Conservation (phyloP, 768 basidiomycete species). For the Phlebiopsis gigantea region DNA sequence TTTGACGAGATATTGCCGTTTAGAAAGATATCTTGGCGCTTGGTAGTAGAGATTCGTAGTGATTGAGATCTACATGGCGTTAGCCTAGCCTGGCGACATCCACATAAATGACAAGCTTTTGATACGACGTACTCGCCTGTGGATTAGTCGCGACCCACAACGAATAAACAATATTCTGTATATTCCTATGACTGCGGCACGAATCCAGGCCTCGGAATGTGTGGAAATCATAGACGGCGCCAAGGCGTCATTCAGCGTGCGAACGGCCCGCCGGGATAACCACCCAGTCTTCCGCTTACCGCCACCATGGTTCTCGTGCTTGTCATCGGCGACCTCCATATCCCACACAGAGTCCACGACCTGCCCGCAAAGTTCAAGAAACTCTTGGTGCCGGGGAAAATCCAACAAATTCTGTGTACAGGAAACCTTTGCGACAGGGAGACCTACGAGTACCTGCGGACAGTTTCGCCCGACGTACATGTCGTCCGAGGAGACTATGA, state of each 20-base stretch:
- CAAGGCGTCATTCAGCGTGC: neutral
- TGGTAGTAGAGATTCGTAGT: too few species aligned
- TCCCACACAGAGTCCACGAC: slow-evolving; percentile 86
- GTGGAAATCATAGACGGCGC: neutral
- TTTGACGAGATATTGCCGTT: too few species aligned
- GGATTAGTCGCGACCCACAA: too few species aligned
- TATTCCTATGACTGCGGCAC: too few species aligned
- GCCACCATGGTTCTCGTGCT: slow-evolving; percentile 83
- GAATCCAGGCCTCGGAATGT: too few species aligned
- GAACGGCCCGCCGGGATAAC: neutral
- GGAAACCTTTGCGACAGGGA: slow-evolving; percentile 98
- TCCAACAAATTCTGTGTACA: slow-evolving; percentile 95
- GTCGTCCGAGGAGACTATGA: slow-evolving; percentile 95
- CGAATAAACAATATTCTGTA: too few species aligned
- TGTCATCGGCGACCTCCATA: slow-evolving; percentile 95
- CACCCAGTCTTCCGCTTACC: neutral
- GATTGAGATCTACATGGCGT: too few species aligned
- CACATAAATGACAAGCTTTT: too few species aligned
- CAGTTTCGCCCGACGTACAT: slow-evolving; percentile 89
- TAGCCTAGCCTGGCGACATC: too few species aligned
- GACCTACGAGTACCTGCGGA: slow-evolving; percentile 93
- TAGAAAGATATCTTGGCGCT: too few species aligned
- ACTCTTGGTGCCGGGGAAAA: slow-evolving; percentile 84
- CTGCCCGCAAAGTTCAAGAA: slow-evolving; percentile 97
- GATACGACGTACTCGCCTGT: too few species aligned